These are phyloP conservation scores for Tylopilus cervinicoccineus DNA, from an alignment of 768 basidiomycete genomes.

Conservation along the genomic window DNA sequence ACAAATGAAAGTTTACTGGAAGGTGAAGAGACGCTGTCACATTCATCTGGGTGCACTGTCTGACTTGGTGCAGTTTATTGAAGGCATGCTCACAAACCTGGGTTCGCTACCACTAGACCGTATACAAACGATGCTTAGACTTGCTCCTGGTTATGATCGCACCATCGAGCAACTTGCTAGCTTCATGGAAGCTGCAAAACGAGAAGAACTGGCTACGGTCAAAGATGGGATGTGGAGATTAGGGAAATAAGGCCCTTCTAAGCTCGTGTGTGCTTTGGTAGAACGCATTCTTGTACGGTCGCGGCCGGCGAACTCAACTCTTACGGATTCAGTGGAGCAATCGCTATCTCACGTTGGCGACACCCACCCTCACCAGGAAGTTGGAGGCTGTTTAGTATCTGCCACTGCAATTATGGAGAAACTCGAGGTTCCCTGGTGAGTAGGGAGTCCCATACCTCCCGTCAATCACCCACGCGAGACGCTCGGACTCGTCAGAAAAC, in stretches of 20 bases:
- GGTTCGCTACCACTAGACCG: constrained; percentile 70
- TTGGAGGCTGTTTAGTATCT: too few species aligned
- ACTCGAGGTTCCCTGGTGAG: too few species aligned
- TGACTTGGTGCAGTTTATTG: constrained; percentile 59
- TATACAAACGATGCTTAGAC: constrained; percentile 87
- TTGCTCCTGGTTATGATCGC: constrained; percentile 79
- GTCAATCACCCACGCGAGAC: too few species aligned
- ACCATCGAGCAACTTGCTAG: constrained; percentile 70
- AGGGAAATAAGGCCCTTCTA: constrained; percentile 16
- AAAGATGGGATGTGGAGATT: constrained; percentile 72
- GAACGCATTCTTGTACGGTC: background rate
- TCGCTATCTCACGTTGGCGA: too few species aligned
- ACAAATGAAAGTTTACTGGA: constrained; percentile 88
- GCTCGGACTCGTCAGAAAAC: too few species aligned
- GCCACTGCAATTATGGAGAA: too few species aligned
- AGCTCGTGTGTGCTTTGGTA: background rate
- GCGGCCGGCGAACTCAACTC: background rate
- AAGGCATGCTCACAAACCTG: constrained; percentile 89
- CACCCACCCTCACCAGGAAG: too few species aligned
- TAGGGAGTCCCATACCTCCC: too few species aligned
- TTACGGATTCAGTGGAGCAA: too few species aligned
- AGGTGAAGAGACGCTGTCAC: constrained; percentile 41
- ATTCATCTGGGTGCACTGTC: background rate
- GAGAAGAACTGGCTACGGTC: constrained; percentile 70
- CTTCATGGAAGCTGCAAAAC: constrained; percentile 78